Evolutionary conservation across 106 monocot species (phyloP), one percentile per base, ranked within the genome.

Genomic region (Agapanthus africanus): DNA sequence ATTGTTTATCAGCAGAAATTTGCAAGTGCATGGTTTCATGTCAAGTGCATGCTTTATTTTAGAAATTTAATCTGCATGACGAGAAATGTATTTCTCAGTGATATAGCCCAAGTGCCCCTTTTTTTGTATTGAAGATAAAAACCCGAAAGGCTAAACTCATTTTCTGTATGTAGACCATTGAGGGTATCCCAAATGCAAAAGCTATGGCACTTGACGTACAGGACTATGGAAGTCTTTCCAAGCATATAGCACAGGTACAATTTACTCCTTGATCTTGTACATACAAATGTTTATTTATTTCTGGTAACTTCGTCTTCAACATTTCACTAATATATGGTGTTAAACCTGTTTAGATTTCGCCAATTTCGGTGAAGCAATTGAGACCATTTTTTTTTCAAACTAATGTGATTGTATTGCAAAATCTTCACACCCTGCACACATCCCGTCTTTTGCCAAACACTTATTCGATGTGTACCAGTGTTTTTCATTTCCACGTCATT

Each of bases 181-280:
- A 84, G 71, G 90, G 99, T 51, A 92, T 99, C 66, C 68, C 71
- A n/a, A 87, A 99, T 62, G 70, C 87, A 66, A 93, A 54, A 85
- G 87, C 99, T 65, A 33, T 90, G 70, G 87, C 93, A 63, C 90
- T 99, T 62, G 90, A 99, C 87, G 87, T 79, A 41, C 81, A 37
- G 40, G 87, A 99, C 74, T 47, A 72, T 65, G 73, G 34, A 76
- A 85, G 76, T 59, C 90, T 99, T 59, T 80, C 82, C 3, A 70
- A 73, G 32, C 76, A 46, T 71, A 75, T 97, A 63, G 83, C 88
- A 69, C 70, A 88, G 83, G 94, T 95, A 84, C 15, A 40, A 1
- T 21, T 59, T 41, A 25, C 5, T 36, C 22, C 36, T 61, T 40
- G 39, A 39, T 40, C 64, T 65, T 39, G 25, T 25, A 39, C 16